Evolutionary conservation across 768 basidiomycete genomes (phyloP).

Genomic region (Termitomyces bulborhizus): DNA sequence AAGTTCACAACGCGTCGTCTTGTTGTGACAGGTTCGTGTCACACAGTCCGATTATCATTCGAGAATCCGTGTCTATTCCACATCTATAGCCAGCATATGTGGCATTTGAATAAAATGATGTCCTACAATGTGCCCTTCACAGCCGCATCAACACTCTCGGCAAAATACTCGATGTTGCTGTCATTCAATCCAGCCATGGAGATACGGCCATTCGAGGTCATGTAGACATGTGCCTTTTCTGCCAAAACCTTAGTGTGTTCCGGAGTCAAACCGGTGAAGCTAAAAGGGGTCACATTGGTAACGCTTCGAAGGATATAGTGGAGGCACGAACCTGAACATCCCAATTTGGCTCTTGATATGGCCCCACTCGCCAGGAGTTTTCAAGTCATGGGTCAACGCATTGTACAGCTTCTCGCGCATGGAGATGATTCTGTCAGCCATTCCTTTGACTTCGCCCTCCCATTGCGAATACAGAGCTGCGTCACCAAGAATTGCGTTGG

Average conservation of each 20-base stretch:
- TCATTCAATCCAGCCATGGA: slow-evolving; percentile 90
- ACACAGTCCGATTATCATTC: neutral
- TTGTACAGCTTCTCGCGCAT: slow-evolving; percentile 86
- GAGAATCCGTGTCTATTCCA: slow-evolving; percentile 5
- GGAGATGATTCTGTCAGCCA: slow-evolving; percentile 92
- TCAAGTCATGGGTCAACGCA: slow-evolving; percentile 65
- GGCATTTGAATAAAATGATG: neutral
- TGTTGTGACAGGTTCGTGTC: slow-evolving; percentile 2
- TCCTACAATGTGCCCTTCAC: slow-evolving; percentile 69
- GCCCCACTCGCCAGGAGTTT: slow-evolving; percentile 92
- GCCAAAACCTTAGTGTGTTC: slow-evolving; percentile 79
- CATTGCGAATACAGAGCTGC: slow-evolving; percentile 76
- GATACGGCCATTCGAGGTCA: slow-evolving; percentile 91
- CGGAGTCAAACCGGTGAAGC: slow-evolving; percentile 82
- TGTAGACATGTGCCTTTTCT: slow-evolving; percentile 86
- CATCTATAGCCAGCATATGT: slow-evolving; percentile 2
- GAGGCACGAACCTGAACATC: slow-evolving; percentile 80
- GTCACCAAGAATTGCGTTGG: slow-evolving; percentile 75
- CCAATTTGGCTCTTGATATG: slow-evolving; percentile 96
- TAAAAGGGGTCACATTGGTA: slow-evolving; percentile 18
- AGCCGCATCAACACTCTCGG: slow-evolving; percentile 76
- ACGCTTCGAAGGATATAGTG: neutral
- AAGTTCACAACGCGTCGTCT: slow-evolving; percentile 5
- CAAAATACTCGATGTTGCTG: slow-evolving; percentile 85
- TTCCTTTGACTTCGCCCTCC: slow-evolving; percentile 89